These are phyloP conservation scores for Nelumbo lutea DNA, from an alignment of 164 flowering plant species.

Conservation along the genomic window DNA sequence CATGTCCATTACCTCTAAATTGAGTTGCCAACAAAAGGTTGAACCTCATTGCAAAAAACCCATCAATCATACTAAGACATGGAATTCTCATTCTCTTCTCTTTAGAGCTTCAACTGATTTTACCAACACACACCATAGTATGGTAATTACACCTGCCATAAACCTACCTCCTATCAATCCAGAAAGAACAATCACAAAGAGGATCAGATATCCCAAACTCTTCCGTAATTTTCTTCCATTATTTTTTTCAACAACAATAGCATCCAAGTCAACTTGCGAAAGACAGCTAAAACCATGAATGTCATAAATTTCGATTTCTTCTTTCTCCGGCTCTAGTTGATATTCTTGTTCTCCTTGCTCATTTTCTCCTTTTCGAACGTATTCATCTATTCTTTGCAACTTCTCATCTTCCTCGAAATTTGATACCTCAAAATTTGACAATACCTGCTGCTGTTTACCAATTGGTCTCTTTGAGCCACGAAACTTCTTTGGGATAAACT, in stretches of 20 bases:
- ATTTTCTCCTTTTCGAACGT: conserved; percentile 5
- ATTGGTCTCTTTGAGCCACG: conserved; percentile 18
- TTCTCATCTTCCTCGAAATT: conserved; percentile 9
- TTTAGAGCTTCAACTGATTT: not conserved
- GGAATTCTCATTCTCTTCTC: too few relatives aligned
- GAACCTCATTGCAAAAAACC: too few relatives aligned
- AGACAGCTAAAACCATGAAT: not conserved
- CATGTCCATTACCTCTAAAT: too few relatives aligned
- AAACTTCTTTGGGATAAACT: conserved; percentile 38
- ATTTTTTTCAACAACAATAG: not conserved
- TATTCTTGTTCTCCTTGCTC: conserved; percentile 1
- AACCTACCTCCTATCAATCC: conserved; percentile 52
- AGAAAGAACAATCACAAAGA: conserved; percentile 30
- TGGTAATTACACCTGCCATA: conserved; percentile 31
- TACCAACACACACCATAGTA: conserved; percentile 30
- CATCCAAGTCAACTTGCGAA: conserved; percentile 4
- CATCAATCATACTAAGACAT: too few relatives aligned
- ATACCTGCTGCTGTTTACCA: not conserved
- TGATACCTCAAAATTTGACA: conserved; percentile 1
- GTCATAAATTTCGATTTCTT: conserved; percentile 3
- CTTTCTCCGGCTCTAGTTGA: conserved; percentile 1
- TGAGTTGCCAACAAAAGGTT: too few relatives aligned
- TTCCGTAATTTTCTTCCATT: conserved; percentile 1
- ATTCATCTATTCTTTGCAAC: not conserved
- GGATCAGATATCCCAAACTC: conserved; percentile 23